Base-by-base conservation (phyloP, 2,329 filamentous ascomycete genomes). In the Ascochyta koolunga region DNA sequence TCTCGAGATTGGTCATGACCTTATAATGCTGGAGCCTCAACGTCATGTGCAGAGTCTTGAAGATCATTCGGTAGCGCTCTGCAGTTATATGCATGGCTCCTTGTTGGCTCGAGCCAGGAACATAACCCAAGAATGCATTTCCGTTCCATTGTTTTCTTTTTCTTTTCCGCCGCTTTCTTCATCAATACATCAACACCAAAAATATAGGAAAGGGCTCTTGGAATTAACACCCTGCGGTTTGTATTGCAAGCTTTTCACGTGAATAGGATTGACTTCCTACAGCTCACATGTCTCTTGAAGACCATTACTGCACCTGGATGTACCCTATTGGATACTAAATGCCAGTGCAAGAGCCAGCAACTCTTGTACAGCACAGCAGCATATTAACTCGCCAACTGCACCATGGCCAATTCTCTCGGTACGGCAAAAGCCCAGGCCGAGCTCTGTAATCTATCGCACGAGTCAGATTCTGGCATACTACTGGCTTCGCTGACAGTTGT, bases 381-480 rank as follows among this genome's bases (percentile, higher is more conserved):
- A 54, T 66, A 61, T 16, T 56, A 63, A 19, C 56, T 63, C 5
- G 48, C 46, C 19, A 66, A 65, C 25, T 66, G 60, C 27, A 66
- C 61, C 0, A 66, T 66, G 61, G 52, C 51, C 10, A 62, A 65
- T n/a, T 55, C 52, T 1, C 46, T 55, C 5, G 46, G 46, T 7
- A 67, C 63, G 4, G 59, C 63, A 1, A 63, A 61, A 31, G 65
- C 68, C 1, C 63, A 66, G 37, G 60, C 60, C 1, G 54, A 54
- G 16, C 35, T 68, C 5, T 69, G 65, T 50, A 42, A 61, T 13
- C 43, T 67, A 6, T 33, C 64, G 2, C 44, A 61, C 18, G 59
- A 64, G 9, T 66, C 50, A 37, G 50, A 50, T 33, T 61, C 16
- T 25, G 38, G 27, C 35, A 54, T 33, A 25, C 45, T 22, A 5